Percentiles rank a stretch among this genome's conserved stretches.
Evolutionary conservation across 2,329 filamentous ascomycete species (phyloP).

Genomic region (Diaporthe nobilis): DNA sequence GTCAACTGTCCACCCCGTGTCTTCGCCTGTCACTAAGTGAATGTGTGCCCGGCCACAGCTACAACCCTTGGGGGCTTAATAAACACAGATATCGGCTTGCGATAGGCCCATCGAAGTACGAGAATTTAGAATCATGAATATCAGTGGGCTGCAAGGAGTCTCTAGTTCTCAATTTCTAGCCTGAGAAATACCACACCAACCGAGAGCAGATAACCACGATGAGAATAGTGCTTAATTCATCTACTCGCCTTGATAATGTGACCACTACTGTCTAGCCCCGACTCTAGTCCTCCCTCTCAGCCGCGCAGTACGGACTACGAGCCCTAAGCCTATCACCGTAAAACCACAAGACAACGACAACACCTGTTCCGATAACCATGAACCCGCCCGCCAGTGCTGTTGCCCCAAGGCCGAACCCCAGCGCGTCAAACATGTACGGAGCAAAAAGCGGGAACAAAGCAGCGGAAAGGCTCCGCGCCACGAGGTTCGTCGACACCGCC

Average conservation of each 20-base stretch:
- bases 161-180: too few relatives aligned
- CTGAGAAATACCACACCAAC: too few relatives aligned
- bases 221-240: not conserved
- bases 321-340: slow-evolving; percentile 13
- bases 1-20: not conserved
- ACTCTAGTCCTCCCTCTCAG: not conserved
- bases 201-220: not conserved
- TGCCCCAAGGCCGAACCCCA: not conserved
- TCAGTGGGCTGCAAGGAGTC: too few relatives aligned
- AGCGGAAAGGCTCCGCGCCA: slow-evolving; percentile 40
- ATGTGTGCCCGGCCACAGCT: too few relatives aligned
- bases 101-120: too few relatives aligned
- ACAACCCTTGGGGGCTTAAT: too few relatives aligned
- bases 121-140: too few relatives aligned
- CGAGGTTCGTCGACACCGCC: slow-evolving; percentile 56
- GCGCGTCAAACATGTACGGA: slow-evolving; percentile 17
- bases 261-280: not conserved
- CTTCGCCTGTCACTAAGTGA: too few relatives aligned
- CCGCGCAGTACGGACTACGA: slow-evolving; percentile 22
- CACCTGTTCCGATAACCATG: not conserved
- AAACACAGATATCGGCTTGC: too few relatives aligned
- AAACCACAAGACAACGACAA: slow-evolving; percentile 8
- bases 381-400: slow-evolving; percentile 17
- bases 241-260: not conserved
- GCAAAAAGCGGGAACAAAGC: slow-evolving; percentile 27